Base-by-base conservation (phyloP, 73 alveolate species). In the Uronychia binucleata region DNA sequence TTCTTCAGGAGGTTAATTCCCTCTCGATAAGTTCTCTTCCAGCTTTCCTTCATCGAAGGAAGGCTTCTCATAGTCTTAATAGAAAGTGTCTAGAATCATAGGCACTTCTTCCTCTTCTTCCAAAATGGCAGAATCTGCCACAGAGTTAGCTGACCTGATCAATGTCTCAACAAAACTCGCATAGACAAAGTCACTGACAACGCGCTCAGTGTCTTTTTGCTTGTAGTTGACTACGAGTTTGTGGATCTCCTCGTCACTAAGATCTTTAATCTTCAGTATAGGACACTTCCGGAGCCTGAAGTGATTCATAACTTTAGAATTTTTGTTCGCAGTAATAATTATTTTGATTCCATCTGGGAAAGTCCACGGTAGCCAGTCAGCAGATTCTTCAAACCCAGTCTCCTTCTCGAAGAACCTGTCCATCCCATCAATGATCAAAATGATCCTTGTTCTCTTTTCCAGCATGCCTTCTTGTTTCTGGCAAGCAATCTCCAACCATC, bases 321-420 rank as follows among this genome's bases (percentile, higher is more conserved):
- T 93, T 58, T 90, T 85, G 31, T 82, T 85, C 14, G 89, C 83
- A 34, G 93, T 85, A 28, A 93, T 60, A 76, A 93, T 90, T 5
- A 93, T 92, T 59, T 93, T 93, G 29, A 93, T 86, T 33, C 87
- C 85, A 27, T 91, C 88, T 27, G 97, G 97, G 75, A 90, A 93
- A 29, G 89, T 85, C 86, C 90, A 80, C 1, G 97, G 97, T 27
- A 93, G 74, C 97, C 97, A 93, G 75, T 89, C 95, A 59, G 93
- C 93, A 13, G 97, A 93, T 58, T 93, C 97, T 58, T 93, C 90
- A 29, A 78, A 77, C 14, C 81, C 67, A n/a, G 86, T 35, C 19
- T 86, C 92, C 33, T 84, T 76, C 58, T 92, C 97, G 28, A 84
- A 77, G 80, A 93, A 93, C 30, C 88, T 86, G 79, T 93, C 94